Percentiles rank a stretch among this genome's conserved stretches.
Evolutionary conservation across 2,329 filamentous ascomycete genomes (phyloP).

Genomic region (Colletotrichum australisinense): DNA sequence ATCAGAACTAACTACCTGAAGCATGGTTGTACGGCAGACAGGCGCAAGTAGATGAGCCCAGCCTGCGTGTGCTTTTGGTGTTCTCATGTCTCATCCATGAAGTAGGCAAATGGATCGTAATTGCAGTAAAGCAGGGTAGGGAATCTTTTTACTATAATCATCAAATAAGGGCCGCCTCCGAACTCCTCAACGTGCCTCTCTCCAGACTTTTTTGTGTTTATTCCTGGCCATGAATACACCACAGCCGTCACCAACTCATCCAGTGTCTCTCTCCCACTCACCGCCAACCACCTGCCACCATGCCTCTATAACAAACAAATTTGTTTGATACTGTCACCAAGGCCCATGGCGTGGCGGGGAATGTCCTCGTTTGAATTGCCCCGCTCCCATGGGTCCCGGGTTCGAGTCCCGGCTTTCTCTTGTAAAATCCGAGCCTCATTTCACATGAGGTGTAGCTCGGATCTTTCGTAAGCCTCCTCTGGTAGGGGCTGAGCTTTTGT

Average conservation of each 20-base stretch:
- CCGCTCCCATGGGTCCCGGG: too few species aligned
- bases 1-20: not conserved
- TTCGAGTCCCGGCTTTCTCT: not conserved
- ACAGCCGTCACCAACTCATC: too few species aligned
- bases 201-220: conserved; percentile 5
- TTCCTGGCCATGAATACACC: too few species aligned
- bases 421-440: not conserved
- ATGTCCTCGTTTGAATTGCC: too few species aligned
- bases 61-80: not conserved
- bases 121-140: conserved; percentile 4
- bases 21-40: not conserved
- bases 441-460: not conserved
- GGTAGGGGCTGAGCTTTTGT: too few species aligned
- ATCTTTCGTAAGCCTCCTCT: too few species aligned
- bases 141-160: conserved; percentile 18
- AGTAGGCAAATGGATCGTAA: not conserved
- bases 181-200: not conserved
- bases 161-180: not conserved
- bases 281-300: not conserved
- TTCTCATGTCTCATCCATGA: conserved; percentile 1
- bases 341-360: too few species aligned
- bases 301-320: too few species aligned
- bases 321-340: too few species aligned
- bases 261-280: too few species aligned
- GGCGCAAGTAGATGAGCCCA: not conserved